Percentiles rank a stretch among this genome's conserved stretches.
Conservation (phyloP, 1,284 basidiomycete species). For the Heterobasidion occidentale region DNA sequence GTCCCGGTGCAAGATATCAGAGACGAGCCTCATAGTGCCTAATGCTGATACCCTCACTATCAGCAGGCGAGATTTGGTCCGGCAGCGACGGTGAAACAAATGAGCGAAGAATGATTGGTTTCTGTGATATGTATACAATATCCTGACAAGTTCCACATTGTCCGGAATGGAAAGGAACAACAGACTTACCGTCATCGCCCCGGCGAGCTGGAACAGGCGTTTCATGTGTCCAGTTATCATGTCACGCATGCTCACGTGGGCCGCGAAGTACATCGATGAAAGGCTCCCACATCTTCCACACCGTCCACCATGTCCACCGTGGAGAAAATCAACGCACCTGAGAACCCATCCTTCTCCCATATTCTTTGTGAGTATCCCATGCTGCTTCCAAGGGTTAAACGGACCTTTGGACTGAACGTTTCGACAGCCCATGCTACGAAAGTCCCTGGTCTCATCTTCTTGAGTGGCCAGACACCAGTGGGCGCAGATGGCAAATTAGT, state of each 20-base stretch:
- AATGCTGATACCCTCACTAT: neutral
- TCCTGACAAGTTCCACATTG: no score
- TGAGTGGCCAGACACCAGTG: constrained; percentile 50
- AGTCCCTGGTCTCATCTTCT: constrained; percentile 46
- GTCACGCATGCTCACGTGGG: neutral
- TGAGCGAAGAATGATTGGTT: no score
- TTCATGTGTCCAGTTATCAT: no score
- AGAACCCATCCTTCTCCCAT: constrained; percentile 32
- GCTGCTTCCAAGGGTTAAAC: neutral
- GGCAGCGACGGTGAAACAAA: no score
- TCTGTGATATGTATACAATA: no score
- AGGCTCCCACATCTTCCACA: neutral
- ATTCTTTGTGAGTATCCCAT: constrained; percentile 38
- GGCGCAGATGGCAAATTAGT: constrained; percentile 38
- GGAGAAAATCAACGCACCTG: constrained; percentile 41
- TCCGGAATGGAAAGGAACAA: no score
- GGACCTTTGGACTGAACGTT: no score
- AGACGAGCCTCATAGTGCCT: neutral
- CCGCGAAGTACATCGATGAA: neutral
- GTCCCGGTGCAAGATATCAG: no score
- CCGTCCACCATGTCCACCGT: constrained; percentile 29
- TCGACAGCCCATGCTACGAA: constrained; percentile 45
- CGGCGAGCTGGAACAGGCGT: no score
- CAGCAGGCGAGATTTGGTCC: neutral
- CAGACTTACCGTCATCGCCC: no score